A percentile compares a stretch with the other conserved stretches of the same genome.
Conservation (phyloP, 2,329 filamentous ascomycete genomes). For the Dactylellina leptospora region DNA sequence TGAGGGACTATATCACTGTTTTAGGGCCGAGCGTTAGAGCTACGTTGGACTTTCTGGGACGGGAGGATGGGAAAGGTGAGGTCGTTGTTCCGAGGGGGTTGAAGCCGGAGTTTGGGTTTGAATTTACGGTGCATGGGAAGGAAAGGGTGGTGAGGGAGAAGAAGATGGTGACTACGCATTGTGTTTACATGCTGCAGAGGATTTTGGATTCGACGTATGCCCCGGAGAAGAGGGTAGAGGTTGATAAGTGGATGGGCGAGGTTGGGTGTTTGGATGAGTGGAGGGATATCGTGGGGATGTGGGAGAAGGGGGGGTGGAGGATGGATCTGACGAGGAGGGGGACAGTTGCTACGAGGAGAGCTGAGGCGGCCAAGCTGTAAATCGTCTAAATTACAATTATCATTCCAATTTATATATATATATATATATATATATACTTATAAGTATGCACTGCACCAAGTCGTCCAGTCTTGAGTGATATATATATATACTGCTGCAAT, state of each 20-base stretch:
- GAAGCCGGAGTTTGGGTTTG: slow-evolving; percentile 18
- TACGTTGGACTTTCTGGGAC: slow-evolving; percentile 25
- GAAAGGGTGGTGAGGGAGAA: slow-evolving; percentile 31
- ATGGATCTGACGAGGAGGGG: slow-evolving; percentile 42
- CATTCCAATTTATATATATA: too few relatives aligned
- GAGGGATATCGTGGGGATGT: slow-evolving; percentile 20
- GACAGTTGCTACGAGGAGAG: slow-evolving; percentile 23
- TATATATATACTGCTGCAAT: too few relatives aligned
- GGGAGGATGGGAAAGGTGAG: slow-evolving; percentile 20
- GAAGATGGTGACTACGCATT: slow-evolving; percentile 31
- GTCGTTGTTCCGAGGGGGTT: slow-evolving; percentile 37
- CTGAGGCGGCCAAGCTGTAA: slow-evolving; percentile 25
- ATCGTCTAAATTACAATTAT: too few relatives aligned
- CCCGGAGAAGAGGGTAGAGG: slow-evolving; percentile 22
- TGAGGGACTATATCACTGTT: slow-evolving; percentile 32
- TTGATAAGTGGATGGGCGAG: slow-evolving; percentile 40
- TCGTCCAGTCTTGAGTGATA: too few relatives aligned
- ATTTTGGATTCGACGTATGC: slow-evolving; percentile 36
- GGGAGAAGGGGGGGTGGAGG: slow-evolving; percentile 39
- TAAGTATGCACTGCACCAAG: too few relatives aligned
- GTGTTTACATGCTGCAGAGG: slow-evolving; percentile 42
- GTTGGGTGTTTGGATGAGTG: slow-evolving; percentile 34
- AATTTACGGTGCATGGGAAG: slow-evolving; percentile 32
- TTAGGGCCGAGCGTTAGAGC: slow-evolving; percentile 19
- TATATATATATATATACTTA: too few relatives aligned